Evolutionary conservation across 495 filamentous ascomycete species (phyloP), one percentile per base, ranked within the genome.

Genomic region (Entonaema liquescens): DNA sequence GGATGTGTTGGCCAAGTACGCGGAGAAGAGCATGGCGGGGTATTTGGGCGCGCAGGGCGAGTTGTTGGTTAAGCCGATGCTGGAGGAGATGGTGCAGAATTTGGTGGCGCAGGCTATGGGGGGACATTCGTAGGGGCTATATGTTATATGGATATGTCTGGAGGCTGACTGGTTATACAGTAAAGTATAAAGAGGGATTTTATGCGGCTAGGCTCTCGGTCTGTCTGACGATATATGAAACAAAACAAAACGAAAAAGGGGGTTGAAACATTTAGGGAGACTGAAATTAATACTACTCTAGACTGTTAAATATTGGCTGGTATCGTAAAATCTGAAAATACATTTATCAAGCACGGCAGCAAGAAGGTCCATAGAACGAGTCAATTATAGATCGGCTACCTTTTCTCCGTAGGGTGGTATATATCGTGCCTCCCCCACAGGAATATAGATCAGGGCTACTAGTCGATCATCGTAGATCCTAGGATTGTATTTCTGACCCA

Each of bases 1-100:
- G 57, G 96, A 99, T 79, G 94, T 97, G 85, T 90, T 98, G 71
- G 96, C 95, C 4, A 99, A 99, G 86, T 98, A 98, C 78, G 94
- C 98, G 19, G 96, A 98, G 89, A 99, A 98, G 88, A 93, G 92
- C 65, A 89, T 93, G 71, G 80, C 83, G 56, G 90, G 86, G n/a
- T 91, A 92, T 65, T 81, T 93, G 70, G 82, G 82, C 44, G 83
- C 83, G 7, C 82, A 79, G 35, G 83, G 84, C 28, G 86, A 85
- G 19, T 84, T 87, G 28, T 69, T 77, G 5, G 85, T 88, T 1
- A 78, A 75, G 68, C 85, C 87, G 0, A 82, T 95, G 54, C 75
- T 98, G 79, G 91, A 97, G 83, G 92, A 91, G 80, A 90, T 98
- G 85, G 91, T 98, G 13, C 82, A 85, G 74, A 86, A 87, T 69